Base-by-base conservation (phyloP, 495 filamentous ascomycete genomes). In the Penicillium flavigenum region DNA sequence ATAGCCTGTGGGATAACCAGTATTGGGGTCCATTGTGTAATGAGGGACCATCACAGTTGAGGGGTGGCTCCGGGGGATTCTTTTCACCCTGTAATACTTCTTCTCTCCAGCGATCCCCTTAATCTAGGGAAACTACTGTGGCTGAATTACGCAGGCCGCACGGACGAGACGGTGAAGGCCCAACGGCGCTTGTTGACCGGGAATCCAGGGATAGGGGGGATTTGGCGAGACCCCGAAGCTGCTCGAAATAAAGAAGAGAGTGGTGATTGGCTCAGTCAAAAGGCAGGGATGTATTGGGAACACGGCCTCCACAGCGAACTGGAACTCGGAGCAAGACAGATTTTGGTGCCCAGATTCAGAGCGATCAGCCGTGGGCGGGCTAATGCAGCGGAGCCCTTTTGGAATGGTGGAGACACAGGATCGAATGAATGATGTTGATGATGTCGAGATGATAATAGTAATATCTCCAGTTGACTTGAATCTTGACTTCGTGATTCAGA, bases 11-110 rank as follows among this genome's bases (percentile, higher is more conserved):
- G 72, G 71, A 69, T 73, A 77, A 58, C 70, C 74, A 64, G 69
- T 61, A 63, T 77, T 77, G 57, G 72, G 68, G 57, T 78, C 75
- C 76, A 79, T 79, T 47, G 63, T 70, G 64, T 66, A 57, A 46
- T 58, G 62, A 51, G 60, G 58, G 49, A 57, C 54, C 56, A 61
- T 61, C 61, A 55, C 47, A 47, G 50, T 63, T 54, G 53, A 43
- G 29, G 26, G 38, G 51, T 49, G 59, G 58, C 36, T 41, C 55
- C 47, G 38, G 50, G 50, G 29, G 32, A 41, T 58, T 42, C 8
- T 53, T 53, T 31, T 43, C 58, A 48, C 53, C 53, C 57, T 61
- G 48, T 63, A 60, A 60, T 63, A 43, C 20, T 53, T 20, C 36
- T 51, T 47, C 41, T 47, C 41, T 57, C 49, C 42, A 43, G 51